Conservation (phyloP, 2,329 filamentous ascomycete species). For the Emydomyces testavorans region DNA sequence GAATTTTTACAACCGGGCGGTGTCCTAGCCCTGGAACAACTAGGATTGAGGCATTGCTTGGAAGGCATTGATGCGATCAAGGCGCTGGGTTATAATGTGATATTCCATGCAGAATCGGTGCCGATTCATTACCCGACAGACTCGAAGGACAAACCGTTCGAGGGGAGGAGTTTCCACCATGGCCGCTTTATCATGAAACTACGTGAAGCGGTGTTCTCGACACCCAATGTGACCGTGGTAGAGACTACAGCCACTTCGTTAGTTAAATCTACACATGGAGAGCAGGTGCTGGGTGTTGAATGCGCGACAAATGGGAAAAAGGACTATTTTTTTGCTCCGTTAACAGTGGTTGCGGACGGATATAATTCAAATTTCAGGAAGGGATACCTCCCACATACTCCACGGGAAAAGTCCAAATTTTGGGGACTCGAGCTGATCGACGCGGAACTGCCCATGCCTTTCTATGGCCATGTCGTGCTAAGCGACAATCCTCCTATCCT, state of each 20-base stretch:
- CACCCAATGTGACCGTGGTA: conserved; percentile 77
- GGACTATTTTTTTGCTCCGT: conserved; percentile 75
- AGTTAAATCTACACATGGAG: conserved; percentile 55
- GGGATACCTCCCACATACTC: conserved; percentile 54
- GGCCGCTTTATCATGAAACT: conserved; percentile 81
- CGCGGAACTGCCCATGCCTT: conserved; percentile 60
- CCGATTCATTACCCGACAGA: conserved; percentile 67
- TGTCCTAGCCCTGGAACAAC: conserved; percentile 62
- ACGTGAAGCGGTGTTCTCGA: conserved; percentile 58
- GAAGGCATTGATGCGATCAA: conserved; percentile 79
- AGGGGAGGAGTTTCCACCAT: conserved; percentile 83
- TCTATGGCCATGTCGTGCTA: conserved; percentile 81
- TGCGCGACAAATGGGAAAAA: conserved; percentile 52
- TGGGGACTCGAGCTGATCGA: conserved; percentile 89
- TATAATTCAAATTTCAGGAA: conserved; percentile 89
- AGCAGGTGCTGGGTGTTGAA: conserved; percentile 73
- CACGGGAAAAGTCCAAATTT: conserved; percentile 73
- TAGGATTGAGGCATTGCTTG: conserved; percentile 71
- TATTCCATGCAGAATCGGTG: conserved; percentile 64
- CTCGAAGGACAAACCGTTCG: conserved; percentile 41
- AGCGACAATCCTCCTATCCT: conserved; percentile 67
- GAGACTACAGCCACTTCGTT: conserved; percentile 76
- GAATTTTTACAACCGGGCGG: conserved; percentile 91
- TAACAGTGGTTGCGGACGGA: conserved; percentile 85
- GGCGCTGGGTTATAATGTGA: conserved; percentile 76